These are phyloP conservation scores for Sinapis alba DNA, from an alignment of 441 rosid genomes.

Conservation along the genomic window DNA sequence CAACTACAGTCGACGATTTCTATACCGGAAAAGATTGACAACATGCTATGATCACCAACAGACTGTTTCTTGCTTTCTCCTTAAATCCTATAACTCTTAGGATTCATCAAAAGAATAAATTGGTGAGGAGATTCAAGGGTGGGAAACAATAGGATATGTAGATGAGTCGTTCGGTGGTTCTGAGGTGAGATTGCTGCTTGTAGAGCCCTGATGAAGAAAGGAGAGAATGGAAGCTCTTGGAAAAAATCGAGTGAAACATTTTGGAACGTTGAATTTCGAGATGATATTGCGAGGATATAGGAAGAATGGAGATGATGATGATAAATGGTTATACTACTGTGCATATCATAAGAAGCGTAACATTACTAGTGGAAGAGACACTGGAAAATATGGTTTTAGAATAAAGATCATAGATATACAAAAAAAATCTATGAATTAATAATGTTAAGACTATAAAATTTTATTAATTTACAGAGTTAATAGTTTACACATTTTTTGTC, in stretches of 20 bases:
- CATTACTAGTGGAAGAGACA: background rate
- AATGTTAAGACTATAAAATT: too few species aligned
- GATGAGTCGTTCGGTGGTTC: background rate
- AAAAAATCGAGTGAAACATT: background rate
- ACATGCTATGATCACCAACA: background rate
- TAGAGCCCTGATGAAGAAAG: background rate
- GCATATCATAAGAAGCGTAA: background rate
- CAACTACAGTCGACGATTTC: background rate
- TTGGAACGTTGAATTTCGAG: background rate
- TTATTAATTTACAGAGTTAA: too few species aligned
- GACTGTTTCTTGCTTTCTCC: background rate
- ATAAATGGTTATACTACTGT: background rate
- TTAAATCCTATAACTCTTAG: background rate
- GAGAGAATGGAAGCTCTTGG: background rate
- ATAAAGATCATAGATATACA: too few species aligned
- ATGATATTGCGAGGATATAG: too few species aligned
- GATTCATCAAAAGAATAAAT: background rate
- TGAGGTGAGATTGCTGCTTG: background rate
- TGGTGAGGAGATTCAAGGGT: background rate
- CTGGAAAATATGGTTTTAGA: background rate
- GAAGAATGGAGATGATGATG: background rate
- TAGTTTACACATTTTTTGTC: too few species aligned
- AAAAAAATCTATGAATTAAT: too few species aligned
- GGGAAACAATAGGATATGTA: too few species aligned
- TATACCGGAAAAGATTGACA: background rate